These are phyloP conservation scores for Phytophthora foliorum DNA, from an alignment of 352 stramenopile genomes.

Conservation along the genomic window DNA sequence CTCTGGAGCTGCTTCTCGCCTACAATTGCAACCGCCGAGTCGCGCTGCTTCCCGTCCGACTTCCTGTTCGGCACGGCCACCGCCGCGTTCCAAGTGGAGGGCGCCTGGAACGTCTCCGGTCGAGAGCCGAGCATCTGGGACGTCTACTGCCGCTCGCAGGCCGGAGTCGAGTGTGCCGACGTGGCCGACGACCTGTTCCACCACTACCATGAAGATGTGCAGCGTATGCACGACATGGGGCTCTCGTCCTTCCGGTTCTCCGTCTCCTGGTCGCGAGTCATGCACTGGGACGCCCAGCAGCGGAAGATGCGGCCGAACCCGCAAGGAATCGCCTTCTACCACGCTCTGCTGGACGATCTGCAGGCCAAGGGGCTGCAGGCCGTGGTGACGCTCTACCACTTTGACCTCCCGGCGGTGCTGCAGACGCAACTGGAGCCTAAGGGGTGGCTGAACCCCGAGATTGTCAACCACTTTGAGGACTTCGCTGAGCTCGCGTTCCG, in stretches of 20 bases:
- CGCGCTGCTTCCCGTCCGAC: constrained; percentile 55
- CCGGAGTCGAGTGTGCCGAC: constrained; percentile 74
- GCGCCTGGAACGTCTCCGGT: constrained; percentile 29
- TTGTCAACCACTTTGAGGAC: constrained; percentile 80
- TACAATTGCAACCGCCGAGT: background rate
- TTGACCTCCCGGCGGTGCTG: constrained; percentile 92
- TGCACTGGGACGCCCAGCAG: constrained; percentile 35
- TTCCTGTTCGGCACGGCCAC: constrained; percentile 43
- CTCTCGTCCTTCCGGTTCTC: constrained; percentile 87
- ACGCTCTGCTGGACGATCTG: constrained; percentile 92
- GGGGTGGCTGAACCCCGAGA: constrained; percentile 73
- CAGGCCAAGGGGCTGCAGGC: constrained; percentile 76
- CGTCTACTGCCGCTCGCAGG: constrained; percentile 34
- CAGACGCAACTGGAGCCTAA: constrained; percentile 75
- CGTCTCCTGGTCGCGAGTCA: constrained; percentile 47
- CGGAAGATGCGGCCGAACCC: constrained; percentile 33
- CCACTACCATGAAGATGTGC: constrained; percentile 82
- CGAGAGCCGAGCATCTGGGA: constrained; percentile 40
- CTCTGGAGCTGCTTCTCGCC: constrained; percentile 2
- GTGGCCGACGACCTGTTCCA: constrained; percentile 93
- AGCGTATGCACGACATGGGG: constrained; percentile 88
- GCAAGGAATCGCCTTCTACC: constrained; percentile 54
- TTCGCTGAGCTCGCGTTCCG: constrained; percentile 94
- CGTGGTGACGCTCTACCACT: constrained; percentile 96
- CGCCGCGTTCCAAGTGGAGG: constrained; percentile 35